Evolutionary conservation across 768 basidiomycete genomes (phyloP), one percentile per base, ranked within the genome.

Genomic region (Russula foetens): DNA sequence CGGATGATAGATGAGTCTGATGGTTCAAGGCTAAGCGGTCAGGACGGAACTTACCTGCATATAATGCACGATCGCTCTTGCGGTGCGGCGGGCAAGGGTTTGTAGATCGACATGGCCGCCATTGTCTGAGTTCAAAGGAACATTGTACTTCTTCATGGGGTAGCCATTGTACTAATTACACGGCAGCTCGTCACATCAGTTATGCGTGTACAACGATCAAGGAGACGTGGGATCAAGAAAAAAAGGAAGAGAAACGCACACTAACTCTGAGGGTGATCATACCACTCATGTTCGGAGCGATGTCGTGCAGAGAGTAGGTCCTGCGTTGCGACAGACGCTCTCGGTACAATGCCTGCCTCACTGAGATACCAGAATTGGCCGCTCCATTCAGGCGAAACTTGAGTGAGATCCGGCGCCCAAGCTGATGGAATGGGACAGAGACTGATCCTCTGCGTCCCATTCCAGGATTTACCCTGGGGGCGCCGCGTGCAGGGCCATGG

Each of bases 51-150:
- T 51, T 61, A 64, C 65, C 24, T 47, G 39, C 50, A 66, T 64
- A 38, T 64, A 66, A 38, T 66, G 65, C 26, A 58, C 59, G 29
- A 66, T 54, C 21, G 65, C 65, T 48, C 65, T 54, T 35, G 59
- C 31, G 23, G 64, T 41, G 23, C 65, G 65, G 15, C 65, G 65
- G 4, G 53, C 63, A 45, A 66, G 59, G 47, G 59, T 66, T 53
- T 58, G 63, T 9, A 56, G 19, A 24, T 64, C 33, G 14, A 65
- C 48, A 14, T 19, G 33, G 1, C 64, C 65, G 7, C 52, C 48
- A 24, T 54, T 53, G 8, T 60, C 53, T 26, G 12, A 7, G 26
- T 52, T 66, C 17, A 66, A 26, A 1, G 65, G 65, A 11, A 66
- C 64, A 24, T 54, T 53, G 17, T 66, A 66, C 1, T 47, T 55